Evolutionary conservation across 2,329 filamentous ascomycete genomes (phyloP), one percentile per base, ranked within the genome.

Genomic region (Lachnellula subtilissima): DNA sequence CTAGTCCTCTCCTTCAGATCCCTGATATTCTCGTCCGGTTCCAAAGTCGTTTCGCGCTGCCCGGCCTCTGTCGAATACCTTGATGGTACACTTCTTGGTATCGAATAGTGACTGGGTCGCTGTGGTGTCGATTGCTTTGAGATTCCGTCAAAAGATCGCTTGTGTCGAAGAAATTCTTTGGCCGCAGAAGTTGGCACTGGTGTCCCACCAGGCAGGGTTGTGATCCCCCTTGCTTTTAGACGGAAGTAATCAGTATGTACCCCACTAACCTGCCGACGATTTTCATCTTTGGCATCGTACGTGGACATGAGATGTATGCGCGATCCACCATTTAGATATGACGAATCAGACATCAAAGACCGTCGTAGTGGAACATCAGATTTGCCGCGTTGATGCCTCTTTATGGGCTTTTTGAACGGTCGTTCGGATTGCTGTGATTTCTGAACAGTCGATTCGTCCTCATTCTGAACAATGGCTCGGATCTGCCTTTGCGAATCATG

Each of bases 231-330:
- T 11, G 69, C 69, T 60, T 71, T 71, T 14, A 71, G 56, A 19
- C 69, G 64, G 51, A 71, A 71, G 52, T 71, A 71, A 54, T 71
- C 69, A 3, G 68, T 70, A 39, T 68, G 60, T 5, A 71, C 68
- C 4, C 69, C 69, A 53, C 65, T 71, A 7, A 62, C 46, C 49
- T 66, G 65, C 23, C 55, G 59, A 19, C 62, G 60, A 17, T 45
- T 52, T 37, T 68, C 65, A 19, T 67, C 56, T 11, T 59, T 50
- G 3, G 47, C 28, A 48, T 52, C 57, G 36, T 65, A 66, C n/a
- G 60, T 61, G 5, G 61, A 52, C 45, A 68, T 54, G 2, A 67
- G 55, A 55, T 68, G 66, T 22, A 67, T 67, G 45, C 68, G 61
- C 22, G 68, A 69, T 36, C 60, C 63, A 17, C 68, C 69, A 54